Evolutionary conservation across 345 rosid species (phyloP).

Genomic region (Camelina neglecta): DNA sequence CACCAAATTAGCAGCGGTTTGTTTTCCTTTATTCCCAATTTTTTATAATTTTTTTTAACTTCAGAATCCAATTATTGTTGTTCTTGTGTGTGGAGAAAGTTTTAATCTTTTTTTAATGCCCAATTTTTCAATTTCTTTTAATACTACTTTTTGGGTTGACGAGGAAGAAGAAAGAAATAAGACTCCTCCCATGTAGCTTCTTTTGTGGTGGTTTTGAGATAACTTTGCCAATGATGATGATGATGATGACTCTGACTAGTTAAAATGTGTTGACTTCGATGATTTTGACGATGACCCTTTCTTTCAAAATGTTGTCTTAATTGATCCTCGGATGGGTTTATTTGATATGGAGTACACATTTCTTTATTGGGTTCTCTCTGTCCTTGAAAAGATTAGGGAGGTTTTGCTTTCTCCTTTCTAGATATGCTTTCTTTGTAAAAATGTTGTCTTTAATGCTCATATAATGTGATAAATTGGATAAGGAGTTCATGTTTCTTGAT

Average conservation of each 20-base stretch:
- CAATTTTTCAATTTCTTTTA: slow-evolving; percentile 7
- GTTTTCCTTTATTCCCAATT: neutral
- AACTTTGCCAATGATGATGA: neutral
- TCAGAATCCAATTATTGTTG: neutral
- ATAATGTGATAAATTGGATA: neutral
- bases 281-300: slow-evolving; percentile 1
- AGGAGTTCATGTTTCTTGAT: neutral
- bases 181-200: neutral
- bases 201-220: neutral
- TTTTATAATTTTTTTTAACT: too few relatives aligned
- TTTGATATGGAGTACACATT: neutral
- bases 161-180: too few relatives aligned
- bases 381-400: too few relatives aligned
- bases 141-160: neutral
- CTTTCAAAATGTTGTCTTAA: neutral
- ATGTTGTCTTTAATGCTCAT: slow-evolving; percentile 8
- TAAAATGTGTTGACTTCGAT: slow-evolving; percentile 11
- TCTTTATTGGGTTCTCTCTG: neutral
- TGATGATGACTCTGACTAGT: neutral
- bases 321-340: neutral
- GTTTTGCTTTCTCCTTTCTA: too few relatives aligned
- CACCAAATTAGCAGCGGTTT: slow-evolving; percentile 85
- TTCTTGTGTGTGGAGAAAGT: neutral
- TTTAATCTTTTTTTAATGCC: neutral
- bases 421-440: neutral